phyloP scores from a whole-genome alignment of 805 yeast species.

The Ogataea saltuana region DNA sequence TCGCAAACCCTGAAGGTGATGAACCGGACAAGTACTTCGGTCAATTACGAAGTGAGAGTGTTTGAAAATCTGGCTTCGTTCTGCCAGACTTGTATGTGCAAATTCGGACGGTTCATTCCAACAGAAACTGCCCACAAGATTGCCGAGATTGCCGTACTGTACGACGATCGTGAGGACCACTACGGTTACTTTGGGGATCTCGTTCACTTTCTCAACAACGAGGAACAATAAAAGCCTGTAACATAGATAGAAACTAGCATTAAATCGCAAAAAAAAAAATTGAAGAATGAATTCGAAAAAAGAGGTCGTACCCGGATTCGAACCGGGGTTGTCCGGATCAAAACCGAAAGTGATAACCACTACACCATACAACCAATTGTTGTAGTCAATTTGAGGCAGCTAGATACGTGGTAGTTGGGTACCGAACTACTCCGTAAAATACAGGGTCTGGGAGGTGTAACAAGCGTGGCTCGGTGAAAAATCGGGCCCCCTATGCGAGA shows the following conservation, averaged over 20 bases:
- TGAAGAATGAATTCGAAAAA: slow-evolving; percentile 16
- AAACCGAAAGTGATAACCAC: slow-evolving; percentile 81
- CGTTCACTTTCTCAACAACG: slow-evolving; percentile 17
- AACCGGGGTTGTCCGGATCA: slow-evolving; percentile 83
- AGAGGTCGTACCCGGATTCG: slow-evolving; percentile 82
- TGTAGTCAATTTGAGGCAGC: not conserved
- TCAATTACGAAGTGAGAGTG: slow-evolving; percentile 29
- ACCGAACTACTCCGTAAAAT: not conserved
- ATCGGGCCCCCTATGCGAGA: too few species aligned
- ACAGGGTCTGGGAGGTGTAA: too few species aligned
- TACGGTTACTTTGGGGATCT: slow-evolving; percentile 36
- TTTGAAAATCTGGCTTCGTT: slow-evolving; percentile 33
- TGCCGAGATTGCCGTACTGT: slow-evolving; percentile 34
- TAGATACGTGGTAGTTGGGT: not conserved
- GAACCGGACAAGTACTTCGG: slow-evolving; percentile 30
- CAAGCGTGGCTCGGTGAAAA: too few species aligned
- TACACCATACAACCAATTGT: slow-evolving; percentile 57
- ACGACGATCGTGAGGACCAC: slow-evolving; percentile 18
- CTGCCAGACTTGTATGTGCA: slow-evolving; percentile 38
- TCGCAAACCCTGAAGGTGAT: slow-evolving; percentile 1
- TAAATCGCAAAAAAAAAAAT: not conserved
- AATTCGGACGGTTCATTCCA: slow-evolving; percentile 43
- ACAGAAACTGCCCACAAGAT: slow-evolving; percentile 41
- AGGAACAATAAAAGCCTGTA: not conserved
- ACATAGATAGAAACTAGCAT: not conserved